phyloP scores from a whole-genome alignment of 805 yeast species.

The Kazachstania africana region DNA sequence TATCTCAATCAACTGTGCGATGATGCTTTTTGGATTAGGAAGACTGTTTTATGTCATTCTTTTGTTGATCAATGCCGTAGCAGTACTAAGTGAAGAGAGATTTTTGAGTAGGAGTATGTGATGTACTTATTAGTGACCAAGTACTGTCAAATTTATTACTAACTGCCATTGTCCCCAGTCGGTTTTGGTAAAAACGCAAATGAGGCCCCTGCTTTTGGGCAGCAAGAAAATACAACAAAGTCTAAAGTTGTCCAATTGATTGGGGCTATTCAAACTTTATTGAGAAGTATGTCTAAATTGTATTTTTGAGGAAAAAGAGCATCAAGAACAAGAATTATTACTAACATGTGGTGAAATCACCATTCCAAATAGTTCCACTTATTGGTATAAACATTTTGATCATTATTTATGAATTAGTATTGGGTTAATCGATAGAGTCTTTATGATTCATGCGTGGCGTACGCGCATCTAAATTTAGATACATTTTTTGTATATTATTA shows the following conservation, averaged over 20 bases:
- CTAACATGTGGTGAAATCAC: too few relatives aligned
- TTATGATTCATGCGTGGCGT: too few relatives aligned
- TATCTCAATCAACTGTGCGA: too few relatives aligned
- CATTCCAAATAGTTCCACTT: conserved; percentile 42
- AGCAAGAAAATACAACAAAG: conserved; percentile 39
- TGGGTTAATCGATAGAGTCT: conserved; percentile 54
- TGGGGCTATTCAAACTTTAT: conserved; percentile 61
- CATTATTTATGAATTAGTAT: conserved; percentile 54
- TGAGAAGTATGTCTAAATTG: conserved; percentile 39
- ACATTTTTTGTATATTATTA: too few relatives aligned
- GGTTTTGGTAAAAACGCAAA: conserved; percentile 33
- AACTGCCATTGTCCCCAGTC: conserved; percentile 18
- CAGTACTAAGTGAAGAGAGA: conserved; percentile 70
- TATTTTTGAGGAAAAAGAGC: background rate
- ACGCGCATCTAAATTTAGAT: too few relatives aligned
- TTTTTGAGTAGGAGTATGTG: conserved; percentile 48
- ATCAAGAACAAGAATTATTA: background rate
- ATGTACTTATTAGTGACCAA: background rate
- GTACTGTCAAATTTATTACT: background rate
- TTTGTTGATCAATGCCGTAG: conserved; percentile 59
- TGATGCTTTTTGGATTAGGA: conserved; percentile 47
- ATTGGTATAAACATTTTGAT: conserved; percentile 56
- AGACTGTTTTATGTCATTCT: conserved; percentile 43
- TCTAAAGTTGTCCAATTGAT: conserved; percentile 52
- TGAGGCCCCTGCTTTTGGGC: conserved; percentile 34